These are phyloP conservation scores for Staphylotrichum tortipilum DNA, from an alignment of 495 filamentous ascomycete genomes.

Conservation along the genomic window DNA sequence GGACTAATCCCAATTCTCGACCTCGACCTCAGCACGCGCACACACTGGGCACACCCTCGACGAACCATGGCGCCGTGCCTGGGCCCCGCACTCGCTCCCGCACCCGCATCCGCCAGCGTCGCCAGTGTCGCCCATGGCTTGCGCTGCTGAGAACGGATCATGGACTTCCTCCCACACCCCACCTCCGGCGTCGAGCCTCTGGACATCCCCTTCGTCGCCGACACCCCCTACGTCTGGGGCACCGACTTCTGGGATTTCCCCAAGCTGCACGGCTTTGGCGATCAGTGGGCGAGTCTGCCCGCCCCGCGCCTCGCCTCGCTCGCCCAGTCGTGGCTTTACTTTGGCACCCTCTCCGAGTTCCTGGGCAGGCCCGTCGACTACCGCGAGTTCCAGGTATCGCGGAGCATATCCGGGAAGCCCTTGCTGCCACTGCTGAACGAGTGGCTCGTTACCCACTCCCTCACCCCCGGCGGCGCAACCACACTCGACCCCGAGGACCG, in stretches of 20 bases:
- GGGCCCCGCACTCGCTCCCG: constrained; percentile 6
- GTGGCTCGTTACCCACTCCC: constrained; percentile 10
- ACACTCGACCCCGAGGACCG: not conserved
- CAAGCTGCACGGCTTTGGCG: constrained; percentile 18
- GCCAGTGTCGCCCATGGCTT: not conserved
- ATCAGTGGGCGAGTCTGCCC: constrained; percentile 20
- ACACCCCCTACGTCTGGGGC: constrained; percentile 16
- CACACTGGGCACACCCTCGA: not conserved
- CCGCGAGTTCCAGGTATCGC: constrained; percentile 10
- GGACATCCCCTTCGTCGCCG: constrained; percentile 20
- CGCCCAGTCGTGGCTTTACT: constrained; percentile 22
- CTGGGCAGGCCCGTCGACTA: constrained; percentile 17
- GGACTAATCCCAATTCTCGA: not conserved
- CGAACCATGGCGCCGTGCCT: constrained; percentile 12
- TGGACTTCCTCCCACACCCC: constrained; percentile 22
- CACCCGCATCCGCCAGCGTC: too few species aligned
- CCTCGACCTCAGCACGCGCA: too few species aligned
- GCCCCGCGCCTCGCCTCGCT: constrained; percentile 15
- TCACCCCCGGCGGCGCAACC: not conserved
- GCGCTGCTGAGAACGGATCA: constrained; percentile 1
- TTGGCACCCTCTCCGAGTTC: constrained; percentile 21
- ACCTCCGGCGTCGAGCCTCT: constrained; percentile 14
- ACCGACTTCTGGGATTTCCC: constrained; percentile 22
- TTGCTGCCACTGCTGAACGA: constrained; percentile 13
- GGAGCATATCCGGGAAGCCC: constrained; percentile 12